These are phyloP conservation scores for Linum usitatissimum DNA, from an alignment of 345 rosid species.

Conservation along the genomic window DNA sequence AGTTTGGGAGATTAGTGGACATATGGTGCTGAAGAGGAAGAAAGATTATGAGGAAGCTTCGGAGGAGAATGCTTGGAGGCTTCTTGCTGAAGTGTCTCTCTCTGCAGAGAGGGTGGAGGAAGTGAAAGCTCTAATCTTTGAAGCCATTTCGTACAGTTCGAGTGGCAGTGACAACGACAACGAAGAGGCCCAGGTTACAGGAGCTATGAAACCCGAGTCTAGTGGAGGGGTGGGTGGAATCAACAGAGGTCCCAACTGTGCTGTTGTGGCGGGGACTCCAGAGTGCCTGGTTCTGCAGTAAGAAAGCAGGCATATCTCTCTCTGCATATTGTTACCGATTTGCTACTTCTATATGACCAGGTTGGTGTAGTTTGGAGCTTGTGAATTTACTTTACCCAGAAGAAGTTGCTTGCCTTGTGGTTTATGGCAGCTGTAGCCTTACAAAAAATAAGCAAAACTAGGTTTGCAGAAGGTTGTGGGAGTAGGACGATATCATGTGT, in stretches of 20 bases:
- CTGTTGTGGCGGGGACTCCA: background rate
- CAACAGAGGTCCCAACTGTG: background rate
- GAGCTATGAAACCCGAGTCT: background rate
- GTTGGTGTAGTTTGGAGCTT: no score
- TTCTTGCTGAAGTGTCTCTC: constrained; percentile 81
- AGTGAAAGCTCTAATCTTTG: constrained; percentile 53
- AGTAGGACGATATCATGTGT: no score
- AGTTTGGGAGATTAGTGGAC: constrained; percentile 99
- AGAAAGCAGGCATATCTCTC: no score
- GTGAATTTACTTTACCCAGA: no score
- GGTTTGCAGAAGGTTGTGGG: no score
- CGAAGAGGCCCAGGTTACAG: background rate
- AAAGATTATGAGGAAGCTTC: constrained; percentile 81
- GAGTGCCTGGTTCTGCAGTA: background rate
- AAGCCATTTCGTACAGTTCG: constrained; percentile 29
- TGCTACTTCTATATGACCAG: no score
- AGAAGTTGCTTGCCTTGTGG: no score
- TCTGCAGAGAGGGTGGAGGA: constrained; percentile 76
- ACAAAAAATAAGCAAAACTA: no score
- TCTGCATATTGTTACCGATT: no score
- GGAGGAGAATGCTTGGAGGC: constrained; percentile 83
- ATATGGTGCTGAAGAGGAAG: constrained; percentile 87
- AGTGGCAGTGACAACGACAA: background rate
- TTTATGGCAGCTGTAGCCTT: no score
- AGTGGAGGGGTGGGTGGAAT: background rate